Conservation (phyloP, 2,329 filamentous ascomycete species). For the Fusarium circinatum region DNA sequence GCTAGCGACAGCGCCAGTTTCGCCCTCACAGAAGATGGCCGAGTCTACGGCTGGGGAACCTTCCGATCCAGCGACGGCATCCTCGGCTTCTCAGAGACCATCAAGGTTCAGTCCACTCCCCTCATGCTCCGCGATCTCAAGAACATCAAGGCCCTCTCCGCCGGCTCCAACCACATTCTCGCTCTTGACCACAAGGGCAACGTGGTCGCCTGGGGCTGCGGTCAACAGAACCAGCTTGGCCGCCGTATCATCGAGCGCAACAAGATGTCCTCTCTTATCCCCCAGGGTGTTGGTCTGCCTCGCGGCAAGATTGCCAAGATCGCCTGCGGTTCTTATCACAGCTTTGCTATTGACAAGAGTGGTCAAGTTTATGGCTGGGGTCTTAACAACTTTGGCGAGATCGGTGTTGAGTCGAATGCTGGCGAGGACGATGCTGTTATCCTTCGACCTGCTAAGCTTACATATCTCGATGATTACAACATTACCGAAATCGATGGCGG, state of each 20-base stretch:
- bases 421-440: slow-evolving; percentile 70
- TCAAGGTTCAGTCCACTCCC: slow-evolving; percentile 62
- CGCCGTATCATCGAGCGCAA: slow-evolving; percentile 70
- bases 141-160: slow-evolving; percentile 71
- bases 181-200: slow-evolving; percentile 73
- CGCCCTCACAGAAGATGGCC: slow-evolving; percentile 77
- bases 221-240: slow-evolving; percentile 73
- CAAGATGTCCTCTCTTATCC: slow-evolving; percentile 69
- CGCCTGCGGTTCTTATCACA: slow-evolving; percentile 81
- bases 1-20: slow-evolving; percentile 82
- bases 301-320: slow-evolving; percentile 67
- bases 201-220: slow-evolving; percentile 77
- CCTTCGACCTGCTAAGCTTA: slow-evolving; percentile 75
- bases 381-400: slow-evolving; percentile 87
- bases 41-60: slow-evolving; percentile 85
- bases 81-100: slow-evolving; percentile 68
- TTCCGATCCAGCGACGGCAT: slow-evolving; percentile 75
- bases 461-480: slow-evolving; percentile 69
- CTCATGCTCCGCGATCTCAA: slow-evolving; percentile 69
- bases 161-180: slow-evolving; percentile 77
- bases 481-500: slow-evolving; percentile 76
- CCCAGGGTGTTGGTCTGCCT: slow-evolving; percentile 65
- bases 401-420: slow-evolving; percentile 69
- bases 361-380: slow-evolving; percentile 85
- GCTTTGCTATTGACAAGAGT: slow-evolving; percentile 78